Base-by-base conservation (phyloP, 345 rosid genomes). In the Conringia planisiliqua region DNA sequence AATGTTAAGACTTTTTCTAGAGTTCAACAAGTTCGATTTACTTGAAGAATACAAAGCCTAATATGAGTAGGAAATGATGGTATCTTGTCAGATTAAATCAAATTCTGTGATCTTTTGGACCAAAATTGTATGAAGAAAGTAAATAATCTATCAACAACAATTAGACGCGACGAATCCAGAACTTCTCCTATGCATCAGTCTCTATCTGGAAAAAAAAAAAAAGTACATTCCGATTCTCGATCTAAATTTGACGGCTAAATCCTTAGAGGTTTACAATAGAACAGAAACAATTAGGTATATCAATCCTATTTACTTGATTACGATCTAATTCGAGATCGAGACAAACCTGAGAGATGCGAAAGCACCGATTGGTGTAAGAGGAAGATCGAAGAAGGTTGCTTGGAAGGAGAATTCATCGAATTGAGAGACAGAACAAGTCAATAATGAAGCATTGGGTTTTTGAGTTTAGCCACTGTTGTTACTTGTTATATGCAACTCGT, bases 301-400 rank as follows among this genome's bases (percentile, higher is more conserved):
- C 26, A 38, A 67, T 44, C 27, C 20, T 0, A 6, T 18, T 13
- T 0, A n/a, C 26, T 14, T 10, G 36, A 50, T 2, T 40, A 35
- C 27, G 39, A 75, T 68, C 20, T 51, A 16, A 0, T 30, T 68
- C 38, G 74, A 52, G 63, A 75, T 68, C 29, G 29, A 60, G 18
- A 68, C 74, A 42, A 68, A 75, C 79, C 74, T 75, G 79, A 50
- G 48, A 40, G 55, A 30, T 59, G 68, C 68, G 27, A 26, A 74
- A 57, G 6, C 35, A 40, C 55, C 18, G 7, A 59, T 14, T 65
- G 65, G 59, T 74, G 72, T 44, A 74, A 33, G 59, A 66, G 6
- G 30, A n/a, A 10, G 22, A 43, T 65, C 50, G 26, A 26, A 36
- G 68, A 27, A 75, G 73, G 50, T 60, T 30, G 73, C 36, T 68